Evolutionary conservation across 805 yeast species (phyloP).

Genomic region (Teunomyces gatunensis): DNA sequence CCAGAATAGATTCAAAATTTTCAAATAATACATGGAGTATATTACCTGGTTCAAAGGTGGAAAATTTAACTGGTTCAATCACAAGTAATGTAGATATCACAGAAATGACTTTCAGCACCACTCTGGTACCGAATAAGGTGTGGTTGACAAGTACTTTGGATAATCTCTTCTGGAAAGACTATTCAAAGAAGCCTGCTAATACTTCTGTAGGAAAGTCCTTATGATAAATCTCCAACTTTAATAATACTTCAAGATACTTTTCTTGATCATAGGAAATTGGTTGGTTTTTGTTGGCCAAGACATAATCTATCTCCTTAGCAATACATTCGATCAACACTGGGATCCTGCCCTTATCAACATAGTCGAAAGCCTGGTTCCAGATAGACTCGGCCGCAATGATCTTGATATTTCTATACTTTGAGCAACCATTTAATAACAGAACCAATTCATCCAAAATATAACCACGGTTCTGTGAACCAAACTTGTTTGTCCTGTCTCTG

Average conservation of each 20-base stretch:
- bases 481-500: not conserved
- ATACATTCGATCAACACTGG: not conserved
- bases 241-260: not conserved
- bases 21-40: not conserved
- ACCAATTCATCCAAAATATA: not conserved
- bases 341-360: too few species aligned
- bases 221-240: not conserved
- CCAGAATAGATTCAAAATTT: not conserved
- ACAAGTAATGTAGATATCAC: not conserved
- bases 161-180: not conserved
- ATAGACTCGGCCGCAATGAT: not conserved
- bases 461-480: not conserved
- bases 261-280: not conserved
- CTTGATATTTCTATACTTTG: not conserved
- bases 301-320: not conserved
- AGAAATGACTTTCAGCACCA: not conserved
- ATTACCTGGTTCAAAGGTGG: not conserved
- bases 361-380: not conserved
- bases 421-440: not conserved
- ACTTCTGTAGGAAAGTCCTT: not conserved
- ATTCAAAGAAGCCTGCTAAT: not conserved
- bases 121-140: not conserved
- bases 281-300: not conserved
- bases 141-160: not conserved
- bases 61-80: not conserved